A percentile compares a stretch with the other conserved stretches of the same genome.
These are phyloP conservation scores for Ophiostoma ulmi DNA, from an alignment of 2,329 filamentous ascomycete genomes.

Conservation along the genomic window DNA sequence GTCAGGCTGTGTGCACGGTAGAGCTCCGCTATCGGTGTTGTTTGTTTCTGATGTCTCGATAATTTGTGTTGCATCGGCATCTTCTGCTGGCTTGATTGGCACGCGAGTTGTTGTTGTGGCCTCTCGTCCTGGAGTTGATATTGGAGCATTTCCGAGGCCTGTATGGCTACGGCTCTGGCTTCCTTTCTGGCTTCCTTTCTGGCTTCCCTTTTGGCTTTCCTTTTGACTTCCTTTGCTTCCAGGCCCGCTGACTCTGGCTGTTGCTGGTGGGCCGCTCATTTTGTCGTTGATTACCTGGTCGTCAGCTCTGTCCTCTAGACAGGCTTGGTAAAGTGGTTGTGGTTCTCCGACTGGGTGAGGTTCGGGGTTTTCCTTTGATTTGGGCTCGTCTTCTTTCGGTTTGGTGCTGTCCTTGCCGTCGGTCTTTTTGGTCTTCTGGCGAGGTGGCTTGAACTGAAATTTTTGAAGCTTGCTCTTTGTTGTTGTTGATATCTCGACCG, in stretches of 20 bases:
- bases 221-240: slow-evolving; percentile 1
- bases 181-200: slow-evolving; percentile 3
- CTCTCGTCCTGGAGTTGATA: not conserved
- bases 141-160: not conserved
- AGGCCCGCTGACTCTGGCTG: too few species aligned
- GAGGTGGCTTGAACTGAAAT: slow-evolving; percentile 48
- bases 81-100: slow-evolving; percentile 23
- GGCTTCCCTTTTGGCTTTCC: slow-evolving; percentile 6
- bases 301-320: not conserved
- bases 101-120: slow-evolving; percentile 16
- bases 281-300: not conserved
- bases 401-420: not conserved
- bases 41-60: slow-evolving; percentile 3
- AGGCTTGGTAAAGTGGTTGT: not conserved
- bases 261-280: not conserved
- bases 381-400: not conserved
- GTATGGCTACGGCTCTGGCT: not conserved
- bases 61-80: not conserved
- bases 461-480: slow-evolving; percentile 57
- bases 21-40: slow-evolving; percentile 24
- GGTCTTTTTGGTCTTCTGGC: not conserved
- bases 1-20: slow-evolving; percentile 24
- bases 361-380: not conserved
- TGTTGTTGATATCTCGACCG: slow-evolving; percentile 50
- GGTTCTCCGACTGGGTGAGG: not conserved